Evolutionary conservation across 345 rosid species (phyloP).

Genomic region (Pugionium dolabratum): DNA sequence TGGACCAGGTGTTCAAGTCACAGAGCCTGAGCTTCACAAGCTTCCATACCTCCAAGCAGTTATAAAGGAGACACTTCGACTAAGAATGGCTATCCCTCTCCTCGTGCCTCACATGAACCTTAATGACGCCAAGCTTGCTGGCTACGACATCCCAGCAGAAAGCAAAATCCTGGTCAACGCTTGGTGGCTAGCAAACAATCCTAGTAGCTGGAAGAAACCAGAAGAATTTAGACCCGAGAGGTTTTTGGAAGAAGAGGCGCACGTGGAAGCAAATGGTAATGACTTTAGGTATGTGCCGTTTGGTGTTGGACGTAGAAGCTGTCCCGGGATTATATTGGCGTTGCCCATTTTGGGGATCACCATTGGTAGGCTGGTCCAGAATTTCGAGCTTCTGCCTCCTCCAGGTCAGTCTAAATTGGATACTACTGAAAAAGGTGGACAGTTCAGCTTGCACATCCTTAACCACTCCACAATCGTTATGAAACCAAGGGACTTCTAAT

Average conservation of each 20-base stretch:
- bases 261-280: slow-evolving; percentile 91
- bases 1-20: slow-evolving; percentile 69
- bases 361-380: slow-evolving; percentile 86
- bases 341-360: slow-evolving; percentile 90
- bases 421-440: slow-evolving; percentile 88
- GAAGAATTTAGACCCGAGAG: slow-evolving; percentile 96
- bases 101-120: slow-evolving; percentile 99
- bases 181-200: slow-evolving; percentile 98
- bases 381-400: slow-evolving; percentile 93
- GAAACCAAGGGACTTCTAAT: slow-evolving; percentile 64
- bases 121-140: slow-evolving; percentile 80
- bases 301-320: slow-evolving; percentile 94
- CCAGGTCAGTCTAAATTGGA: slow-evolving; percentile 80
- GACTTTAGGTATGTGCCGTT: slow-evolving; percentile 92
- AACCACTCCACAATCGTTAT: slow-evolving; percentile 88
- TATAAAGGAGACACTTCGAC: slow-evolving; percentile 86
- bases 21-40: slow-evolving; percentile 76
- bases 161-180: slow-evolving; percentile 94
- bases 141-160: slow-evolving; percentile 89
- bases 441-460: slow-evolving; percentile 90
- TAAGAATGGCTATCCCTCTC: slow-evolving; percentile 94
- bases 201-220: slow-evolving; percentile 75
- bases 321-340: slow-evolving; percentile 96
- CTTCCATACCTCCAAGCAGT: slow-evolving; percentile 97
- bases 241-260: slow-evolving; percentile 88